These are phyloP conservation scores for Magnaporthales sp. DNA, from an alignment of 2,329 filamentous ascomycete genomes.

Conservation along the genomic window DNA sequence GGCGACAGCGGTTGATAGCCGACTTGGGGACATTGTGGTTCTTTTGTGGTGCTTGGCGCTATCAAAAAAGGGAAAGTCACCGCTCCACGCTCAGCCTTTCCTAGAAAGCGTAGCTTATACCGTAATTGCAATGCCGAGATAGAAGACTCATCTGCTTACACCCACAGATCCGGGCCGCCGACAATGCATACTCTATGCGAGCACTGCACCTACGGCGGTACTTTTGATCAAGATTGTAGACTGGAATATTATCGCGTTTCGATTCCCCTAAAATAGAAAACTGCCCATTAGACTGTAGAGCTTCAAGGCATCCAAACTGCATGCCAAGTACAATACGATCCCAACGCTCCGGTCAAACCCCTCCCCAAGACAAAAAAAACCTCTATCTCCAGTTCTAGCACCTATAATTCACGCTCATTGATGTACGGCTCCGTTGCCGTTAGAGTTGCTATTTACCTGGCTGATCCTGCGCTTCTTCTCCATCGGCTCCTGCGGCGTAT, in stretches of 20 bases:
- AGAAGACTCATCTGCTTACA: no score
- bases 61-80: neutral
- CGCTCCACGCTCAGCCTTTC: neutral
- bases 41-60: neutral
- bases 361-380: neutral
- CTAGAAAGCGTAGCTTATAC: neutral
- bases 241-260: neutral
- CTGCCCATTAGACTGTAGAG: neutral
- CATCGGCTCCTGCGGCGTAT: conserved; percentile 16
- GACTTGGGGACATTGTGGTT: neutral
- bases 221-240: neutral
- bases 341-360: neutral
- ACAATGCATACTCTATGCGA: no score
- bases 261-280: neutral
- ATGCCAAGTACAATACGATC: neutral
- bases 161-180: no score
- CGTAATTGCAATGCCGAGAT: no score
- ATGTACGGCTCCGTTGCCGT: neutral
- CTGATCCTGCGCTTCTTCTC: conserved; percentile 7
- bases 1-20: neutral
- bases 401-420: neutral
- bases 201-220: neutral
- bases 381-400: neutral
- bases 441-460: neutral
- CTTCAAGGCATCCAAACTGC: neutral